Percentiles rank a stretch among this genome's conserved stretches.
These are phyloP conservation scores for Rosa multiflora DNA, from an alignment of 306 rosid genomes.

Conservation along the genomic window DNA sequence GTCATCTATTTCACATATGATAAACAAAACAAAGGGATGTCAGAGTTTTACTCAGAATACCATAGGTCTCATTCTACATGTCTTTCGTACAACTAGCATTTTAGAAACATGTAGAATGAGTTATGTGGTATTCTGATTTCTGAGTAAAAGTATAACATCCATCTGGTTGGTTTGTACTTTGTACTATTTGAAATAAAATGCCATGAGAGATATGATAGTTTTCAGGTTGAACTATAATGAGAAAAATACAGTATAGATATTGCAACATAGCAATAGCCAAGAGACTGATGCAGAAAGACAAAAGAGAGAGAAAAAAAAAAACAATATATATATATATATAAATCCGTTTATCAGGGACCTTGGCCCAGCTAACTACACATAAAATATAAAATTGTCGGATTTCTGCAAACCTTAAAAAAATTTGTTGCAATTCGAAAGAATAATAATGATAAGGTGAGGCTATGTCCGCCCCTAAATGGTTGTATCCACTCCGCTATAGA, in stretches of 20 bases:
- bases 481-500: neutral
- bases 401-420: neutral
- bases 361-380: neutral
- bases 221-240: neutral
- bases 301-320: neutral
- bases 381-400: neutral
- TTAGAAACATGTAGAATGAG: neutral
- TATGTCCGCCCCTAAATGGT: neutral
- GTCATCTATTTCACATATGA: neutral
- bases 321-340: neutral
- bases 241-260: too few relatives aligned
- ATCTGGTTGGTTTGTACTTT: neutral
- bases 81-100: neutral
- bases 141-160: neutral
- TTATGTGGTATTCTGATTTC: neutral
- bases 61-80: neutral
- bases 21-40: neutral
- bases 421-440: neutral
- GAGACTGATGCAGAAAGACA: neutral
- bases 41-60: neutral
- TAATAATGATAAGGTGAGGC: neutral
- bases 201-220: neutral
- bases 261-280: neutral
- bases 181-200: too few relatives aligned
- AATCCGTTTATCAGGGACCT: neutral